Evolutionary conservation across 179 eudicot species (phyloP).

Genomic region (Drosera spatulata): DNA sequence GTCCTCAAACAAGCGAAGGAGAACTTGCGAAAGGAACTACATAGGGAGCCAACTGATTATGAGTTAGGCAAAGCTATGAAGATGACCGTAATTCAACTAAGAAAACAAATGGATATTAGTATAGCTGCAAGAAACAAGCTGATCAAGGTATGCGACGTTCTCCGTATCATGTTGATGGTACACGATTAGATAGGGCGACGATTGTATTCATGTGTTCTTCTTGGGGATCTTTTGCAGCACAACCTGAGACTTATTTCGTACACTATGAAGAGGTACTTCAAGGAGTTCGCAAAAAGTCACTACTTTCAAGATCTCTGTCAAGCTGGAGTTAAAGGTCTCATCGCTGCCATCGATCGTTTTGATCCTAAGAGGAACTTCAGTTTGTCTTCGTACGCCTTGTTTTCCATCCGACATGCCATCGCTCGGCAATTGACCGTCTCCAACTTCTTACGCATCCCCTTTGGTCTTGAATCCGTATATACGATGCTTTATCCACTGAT

Average conservation of each 20-base stretch:
- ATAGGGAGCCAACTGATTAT: conserved; percentile 57
- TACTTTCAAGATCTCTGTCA: conserved; percentile 90
- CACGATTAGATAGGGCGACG: not conserved
- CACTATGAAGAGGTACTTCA: conserved; percentile 85
- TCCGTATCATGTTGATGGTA: not conserved
- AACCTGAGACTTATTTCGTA: conserved; percentile 85
- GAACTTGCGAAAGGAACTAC: conserved; percentile 46
- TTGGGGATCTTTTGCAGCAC: conserved; percentile 49
- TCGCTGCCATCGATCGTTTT: conserved; percentile 93
- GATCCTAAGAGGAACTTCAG: conserved; percentile 69
- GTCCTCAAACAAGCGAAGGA: conserved; percentile 56
- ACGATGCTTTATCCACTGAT: not conserved
- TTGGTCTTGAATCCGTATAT: conserved; percentile 94
- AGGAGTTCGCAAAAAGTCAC: conserved; percentile 59
- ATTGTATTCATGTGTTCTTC: not conserved
- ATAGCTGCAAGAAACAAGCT: conserved; percentile 82
- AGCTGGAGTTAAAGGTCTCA: conserved; percentile 88
- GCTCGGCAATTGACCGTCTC: conserved; percentile 85
- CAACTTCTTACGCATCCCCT: conserved; percentile 76
- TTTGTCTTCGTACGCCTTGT: conserved; percentile 82
- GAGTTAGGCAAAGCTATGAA: conserved; percentile 67
- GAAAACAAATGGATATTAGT: conserved; percentile 55
- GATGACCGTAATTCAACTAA: conserved; percentile 39
- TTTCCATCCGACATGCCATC: conserved; percentile 92
- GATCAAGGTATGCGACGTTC: conserved; percentile 52